phyloP scores from a whole-genome alignment of 2,329 filamentous ascomycete species.

The Pseudogymnoascus sp. region DNA sequence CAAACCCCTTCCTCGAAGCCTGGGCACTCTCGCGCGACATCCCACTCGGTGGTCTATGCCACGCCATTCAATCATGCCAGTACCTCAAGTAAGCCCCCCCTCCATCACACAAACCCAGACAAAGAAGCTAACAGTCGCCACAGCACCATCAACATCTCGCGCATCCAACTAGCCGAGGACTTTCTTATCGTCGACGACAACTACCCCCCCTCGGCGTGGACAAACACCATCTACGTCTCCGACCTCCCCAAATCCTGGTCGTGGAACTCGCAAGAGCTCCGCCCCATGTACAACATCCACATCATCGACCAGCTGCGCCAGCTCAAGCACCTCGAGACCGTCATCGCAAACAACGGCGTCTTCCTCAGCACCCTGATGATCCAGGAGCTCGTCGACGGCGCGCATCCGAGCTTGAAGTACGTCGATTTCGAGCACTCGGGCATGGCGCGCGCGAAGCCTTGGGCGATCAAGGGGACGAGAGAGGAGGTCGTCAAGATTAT shows the following conservation, averaged over 20 bases:
- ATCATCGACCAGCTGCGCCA: conserved; percentile 13
- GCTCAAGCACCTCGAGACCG: conserved; percentile 13
- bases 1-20: conserved; percentile 16
- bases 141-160: conserved; percentile 17
- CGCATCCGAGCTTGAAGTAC: conserved; percentile 7
- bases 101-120: background rate
- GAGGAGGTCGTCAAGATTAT: conserved; percentile 13
- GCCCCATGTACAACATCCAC: conserved; percentile 14
- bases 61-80: conserved; percentile 19
- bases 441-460: conserved; percentile 14
- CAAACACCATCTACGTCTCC: conserved; percentile 11
- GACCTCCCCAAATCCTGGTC: conserved; percentile 14
- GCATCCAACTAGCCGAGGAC: conserved; percentile 17
- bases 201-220: conserved; percentile 9
- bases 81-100: conserved; percentile 7
- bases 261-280: conserved; percentile 11
- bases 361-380: conserved; percentile 14
- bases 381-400: conserved; percentile 5
- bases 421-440: conserved; percentile 19
- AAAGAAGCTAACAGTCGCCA: background rate
- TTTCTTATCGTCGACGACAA: conserved; percentile 11
- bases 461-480: conserved; percentile 16
- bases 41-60: conserved; percentile 18
- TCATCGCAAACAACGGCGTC: conserved; percentile 13
- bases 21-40: conserved; percentile 16